These are phyloP conservation scores for Pleurotus platypus DNA, from an alignment of 768 basidiomycete genomes.

Conservation along the genomic window DNA sequence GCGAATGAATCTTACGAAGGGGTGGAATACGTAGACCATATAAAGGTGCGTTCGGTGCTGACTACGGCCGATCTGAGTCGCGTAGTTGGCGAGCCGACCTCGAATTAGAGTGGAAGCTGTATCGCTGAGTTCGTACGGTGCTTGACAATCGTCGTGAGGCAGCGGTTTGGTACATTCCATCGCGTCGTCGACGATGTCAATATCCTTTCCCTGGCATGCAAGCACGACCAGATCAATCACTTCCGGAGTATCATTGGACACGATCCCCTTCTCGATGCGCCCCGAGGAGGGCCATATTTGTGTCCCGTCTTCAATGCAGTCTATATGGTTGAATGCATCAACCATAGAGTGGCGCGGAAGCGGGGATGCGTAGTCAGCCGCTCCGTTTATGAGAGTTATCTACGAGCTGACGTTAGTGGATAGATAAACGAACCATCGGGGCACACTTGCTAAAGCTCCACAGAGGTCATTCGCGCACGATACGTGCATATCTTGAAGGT, in stretches of 20 bases:
- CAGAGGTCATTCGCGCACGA: slow-evolving; percentile 7
- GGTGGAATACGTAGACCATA: slow-evolving; percentile 20
- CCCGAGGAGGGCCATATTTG: slow-evolving; percentile 3
- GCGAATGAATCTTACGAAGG: slow-evolving; percentile 23
- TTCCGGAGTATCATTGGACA: neutral
- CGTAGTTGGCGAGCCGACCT: slow-evolving; percentile 21
- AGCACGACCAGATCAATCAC: slow-evolving; percentile 11
- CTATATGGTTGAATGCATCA: slow-evolving; percentile 9
- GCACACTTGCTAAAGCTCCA: slow-evolving; percentile 2
- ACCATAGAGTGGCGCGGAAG: slow-evolving; percentile 8
- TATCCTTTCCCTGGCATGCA: neutral
- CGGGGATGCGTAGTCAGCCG: neutral
- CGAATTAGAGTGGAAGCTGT: neutral
- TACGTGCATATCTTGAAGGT: neutral
- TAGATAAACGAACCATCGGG: neutral
- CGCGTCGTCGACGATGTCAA: no score
- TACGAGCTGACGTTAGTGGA: neutral
- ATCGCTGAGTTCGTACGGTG: neutral
- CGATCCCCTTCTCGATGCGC: slow-evolving; percentile 1
- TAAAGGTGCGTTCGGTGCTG: slow-evolving; percentile 29
- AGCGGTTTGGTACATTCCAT: no score
- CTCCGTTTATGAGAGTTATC: neutral
- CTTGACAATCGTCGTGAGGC: neutral
- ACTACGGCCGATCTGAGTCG: slow-evolving; percentile 12
- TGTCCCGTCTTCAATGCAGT: neutral